Evolutionary conservation across 306 rosid species (phyloP), one percentile per base, ranked within the genome.

Genomic region (Bauhinia variegata): DNA sequence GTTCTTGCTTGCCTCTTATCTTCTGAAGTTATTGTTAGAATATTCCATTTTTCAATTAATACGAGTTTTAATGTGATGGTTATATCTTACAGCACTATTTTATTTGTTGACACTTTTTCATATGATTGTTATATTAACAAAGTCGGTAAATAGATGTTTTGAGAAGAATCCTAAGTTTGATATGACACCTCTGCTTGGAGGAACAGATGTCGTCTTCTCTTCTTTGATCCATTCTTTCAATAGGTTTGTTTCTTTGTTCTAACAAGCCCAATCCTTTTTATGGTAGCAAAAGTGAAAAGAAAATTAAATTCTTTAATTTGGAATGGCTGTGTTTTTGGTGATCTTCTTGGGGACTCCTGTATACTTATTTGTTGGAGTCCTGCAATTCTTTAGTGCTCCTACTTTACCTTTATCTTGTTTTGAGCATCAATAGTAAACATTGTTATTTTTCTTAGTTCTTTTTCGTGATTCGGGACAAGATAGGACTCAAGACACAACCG

Each of bases 101-200:
- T 23, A 61, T 58, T 71, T 69, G 48, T 67, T 46, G 47, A 56
- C 36, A 51, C 67, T 65, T 78, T 58, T 89, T 95, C 96, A 92
- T 96, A 82, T 92, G 92, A 80, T 92, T n/a, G n/a, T n/a, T n/a
- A n/a, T n/a, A n/a, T n/a, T n/a, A n/a, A n/a, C n/a, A n/a, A n/a
- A n/a, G n/a, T n/a, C n/a, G n/a, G n/a, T n/a, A n/a, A n/a, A n/a
- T n/a, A n/a, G n/a, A n/a, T n/a, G n/a, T n/a, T n/a, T n/a, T n/a
- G n/a, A n/a, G n/a, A n/a, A n/a, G n/a, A n/a, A n/a, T n/a, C n/a
- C n/a, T n/a, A n/a, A n/a, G 88, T 92, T 92, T 84, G 98, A 92
- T 73, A 92, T 89, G 96, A 84, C 98, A 63, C 84, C 96, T 71
- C 83, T 92, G 86, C 96, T 92, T 69, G 98, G 98, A 72, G 98